A percentile compares a stretch with the other conserved stretches of the same genome.
phyloP scores from a whole-genome alignment of 306 rosid species.

The Canavalia gladiata region DNA sequence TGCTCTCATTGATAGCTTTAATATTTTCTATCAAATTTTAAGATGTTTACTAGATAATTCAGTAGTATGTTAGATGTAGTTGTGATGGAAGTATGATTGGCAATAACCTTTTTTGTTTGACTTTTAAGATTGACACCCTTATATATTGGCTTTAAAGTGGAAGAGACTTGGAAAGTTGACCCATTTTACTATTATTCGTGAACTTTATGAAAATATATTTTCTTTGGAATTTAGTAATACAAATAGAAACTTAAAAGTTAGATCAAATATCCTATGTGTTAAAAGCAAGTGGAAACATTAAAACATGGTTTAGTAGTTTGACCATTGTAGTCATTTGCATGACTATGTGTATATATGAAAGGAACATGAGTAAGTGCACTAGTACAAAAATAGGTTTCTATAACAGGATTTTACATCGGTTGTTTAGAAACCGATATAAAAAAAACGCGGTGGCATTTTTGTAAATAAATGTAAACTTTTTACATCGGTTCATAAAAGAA shows the following conservation, averaged over 20 bases:
- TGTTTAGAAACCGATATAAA: too few species aligned
- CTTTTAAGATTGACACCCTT: slow-evolving; percentile 86
- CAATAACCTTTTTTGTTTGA: slow-evolving; percentile 50
- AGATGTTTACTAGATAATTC: slow-evolving; percentile 11
- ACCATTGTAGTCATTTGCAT: slow-evolving; percentile 21
- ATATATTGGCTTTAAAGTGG: slow-evolving; percentile 91
- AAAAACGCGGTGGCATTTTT: too few species aligned
- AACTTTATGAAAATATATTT: slow-evolving; percentile 86
- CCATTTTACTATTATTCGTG: slow-evolving; percentile 93
- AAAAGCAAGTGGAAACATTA: slow-evolving; percentile 76
- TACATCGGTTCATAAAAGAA: too few species aligned
- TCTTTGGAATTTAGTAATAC: slow-evolving; percentile 78
- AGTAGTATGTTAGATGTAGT: not conserved
- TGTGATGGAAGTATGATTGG: slow-evolving; percentile 34
- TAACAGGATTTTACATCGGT: too few species aligned
- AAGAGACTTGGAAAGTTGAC: slow-evolving; percentile 79
- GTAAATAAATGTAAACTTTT: too few species aligned
- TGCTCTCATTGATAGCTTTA: not conserved
- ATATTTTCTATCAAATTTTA: slow-evolving; percentile 17
- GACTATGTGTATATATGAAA: not conserved
- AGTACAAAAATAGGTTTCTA: too few species aligned
- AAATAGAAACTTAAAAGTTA: slow-evolving; percentile 77
- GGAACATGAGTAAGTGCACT: too few species aligned
- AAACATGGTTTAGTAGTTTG: slow-evolving; percentile 22
- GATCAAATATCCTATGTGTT: slow-evolving; percentile 71